Base-by-base conservation (phyloP, 1,284 basidiomycete genomes). In the Austropuccinia psidii region DNA sequence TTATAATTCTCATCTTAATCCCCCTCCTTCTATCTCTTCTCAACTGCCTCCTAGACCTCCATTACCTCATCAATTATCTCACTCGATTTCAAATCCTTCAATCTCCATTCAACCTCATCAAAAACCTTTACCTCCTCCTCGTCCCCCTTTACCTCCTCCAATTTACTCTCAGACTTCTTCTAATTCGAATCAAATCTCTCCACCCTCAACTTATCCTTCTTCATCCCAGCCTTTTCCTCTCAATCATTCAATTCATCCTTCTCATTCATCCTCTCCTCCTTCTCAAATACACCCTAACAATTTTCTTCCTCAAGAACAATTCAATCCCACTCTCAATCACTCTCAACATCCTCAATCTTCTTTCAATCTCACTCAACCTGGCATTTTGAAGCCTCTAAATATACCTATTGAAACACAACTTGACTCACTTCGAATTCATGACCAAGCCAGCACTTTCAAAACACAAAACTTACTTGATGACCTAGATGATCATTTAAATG, bases 211-310 rank as follows among this genome's bases (percentile, higher is more conserved):
- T 47, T 75, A 75, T 49, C 74, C 77, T 73, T 81, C 83, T n/a
- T 80, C 79, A 69, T 83, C 83, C 57, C 83, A 85, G 80, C 78
- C 85, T 35, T 82, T 86, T 70, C 77, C 75, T 17, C 77, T 78
- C 45, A 24, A 41, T 35, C 21, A 13, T 45, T 50, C 67, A n/a
- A 39, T 54, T 37, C 47, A 60, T 55, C 13, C 55, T 19, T 54
- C 75, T 15, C 13, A 6, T 9, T 33, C 66, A 81, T 69, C 74
- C 78, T 47, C 47, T 73, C 19, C 19, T 50, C 58, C 31, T 45
- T 50, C 21, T 47, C 47, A 29, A 35, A 41, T n/a, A 39, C 74
- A 60, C 66, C 69, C 37, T 64, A 62, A 61, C 66, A 33, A 31
- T 60, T 75, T 41, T 29, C 76, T 77, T 60, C 74, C 75, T 47